Evolutionary conservation across 2,329 filamentous ascomycete species (phyloP), one percentile per base, ranked within the genome.

Genomic region (Colletotrichum sublineola): DNA sequence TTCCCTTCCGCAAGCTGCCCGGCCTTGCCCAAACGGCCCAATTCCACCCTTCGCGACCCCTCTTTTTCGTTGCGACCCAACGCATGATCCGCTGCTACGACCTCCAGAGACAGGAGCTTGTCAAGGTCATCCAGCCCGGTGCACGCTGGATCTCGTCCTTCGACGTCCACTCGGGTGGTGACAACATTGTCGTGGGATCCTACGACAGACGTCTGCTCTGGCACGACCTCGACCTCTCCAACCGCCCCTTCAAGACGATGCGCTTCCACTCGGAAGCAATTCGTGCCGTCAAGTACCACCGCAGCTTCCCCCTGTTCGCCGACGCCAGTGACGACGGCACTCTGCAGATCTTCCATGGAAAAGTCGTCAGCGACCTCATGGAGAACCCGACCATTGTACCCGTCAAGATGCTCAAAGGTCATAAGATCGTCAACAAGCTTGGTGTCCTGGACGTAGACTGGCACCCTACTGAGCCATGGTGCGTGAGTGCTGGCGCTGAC

Each of bases 301-400:
- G 91, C 70, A 90, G 91, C 73, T 89, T 88, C 53, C 95, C 96
- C 24, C 87, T 99, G 46, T 98, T 99, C 79, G 96, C 95, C 0
- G 96, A 98, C 80, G 95, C 94, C 29, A 96, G 93, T 81, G 97
- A 99, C 80, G 96, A 99, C 81, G 96, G 96, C 38, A 94, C 92
- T 29, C 84, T 98, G 75, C 96, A 99, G 82, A 93, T 99, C 66
- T 98, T 98, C 90, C 96, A 98, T 81, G 96, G 95, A 68, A 97
- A 96, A 83, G 96, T 98, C 38, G 95, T 97, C 40, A 94, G 92
- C 73, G 96, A 99, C 81, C 86, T 97, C 80, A 94, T 99, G 90
- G 95, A 97, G 85, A 97, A 97, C 79, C 95, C 96, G 8, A 97
- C 93, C 18, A 97, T 99, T 78, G 96, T 98, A 63, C 96, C 96